phyloP scores from a whole-genome alignment of 2,329 filamentous ascomycete species.

The Dryadomyces quercivorus region DNA sequence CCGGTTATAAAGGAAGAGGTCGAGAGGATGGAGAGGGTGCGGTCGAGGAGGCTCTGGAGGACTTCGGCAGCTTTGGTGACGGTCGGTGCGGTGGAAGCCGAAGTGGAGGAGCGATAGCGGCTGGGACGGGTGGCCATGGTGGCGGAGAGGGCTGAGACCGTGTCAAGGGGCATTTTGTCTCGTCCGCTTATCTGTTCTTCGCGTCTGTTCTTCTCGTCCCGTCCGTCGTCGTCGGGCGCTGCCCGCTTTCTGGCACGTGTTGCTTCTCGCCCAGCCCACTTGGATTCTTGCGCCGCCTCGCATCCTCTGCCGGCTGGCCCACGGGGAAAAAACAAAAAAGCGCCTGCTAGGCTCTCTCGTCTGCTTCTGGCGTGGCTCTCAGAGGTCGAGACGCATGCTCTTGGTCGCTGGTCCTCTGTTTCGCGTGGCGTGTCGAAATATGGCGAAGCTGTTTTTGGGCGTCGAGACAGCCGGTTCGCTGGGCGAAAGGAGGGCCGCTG shows the following conservation, averaged over 20 bases:
- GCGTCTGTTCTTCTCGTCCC: background rate
- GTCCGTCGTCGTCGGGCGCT: background rate
- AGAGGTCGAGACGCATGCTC: too few relatives aligned
- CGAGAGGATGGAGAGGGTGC: slow-evolving; percentile 24
- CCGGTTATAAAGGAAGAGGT: slow-evolving; percentile 14
- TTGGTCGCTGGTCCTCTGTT: too few relatives aligned
- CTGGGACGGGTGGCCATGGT: slow-evolving; percentile 29
- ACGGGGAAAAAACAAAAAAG: too few relatives aligned
- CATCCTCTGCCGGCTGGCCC: slow-evolving; percentile 1
- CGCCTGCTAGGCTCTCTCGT: too few relatives aligned
- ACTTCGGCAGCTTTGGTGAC: slow-evolving; percentile 50
- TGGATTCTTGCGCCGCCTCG: background rate
- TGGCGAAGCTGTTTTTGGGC: too few relatives aligned
- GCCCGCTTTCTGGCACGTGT: background rate
- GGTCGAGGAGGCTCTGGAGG: slow-evolving; percentile 40
- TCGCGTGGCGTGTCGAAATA: too few relatives aligned
- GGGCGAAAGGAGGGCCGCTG: too few relatives aligned
- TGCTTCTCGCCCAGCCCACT: slow-evolving; percentile 3
- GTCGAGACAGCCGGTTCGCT: too few relatives aligned
- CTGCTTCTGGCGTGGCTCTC: too few relatives aligned
- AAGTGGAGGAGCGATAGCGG: slow-evolving; percentile 53
- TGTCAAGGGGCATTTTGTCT: background rate
- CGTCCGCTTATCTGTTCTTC: background rate
- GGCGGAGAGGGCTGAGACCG: too few relatives aligned
- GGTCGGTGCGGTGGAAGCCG: slow-evolving; percentile 40